Evolutionary conservation across 768 basidiomycete genomes (phyloP).

Genomic region (Mycena amicta): DNA sequence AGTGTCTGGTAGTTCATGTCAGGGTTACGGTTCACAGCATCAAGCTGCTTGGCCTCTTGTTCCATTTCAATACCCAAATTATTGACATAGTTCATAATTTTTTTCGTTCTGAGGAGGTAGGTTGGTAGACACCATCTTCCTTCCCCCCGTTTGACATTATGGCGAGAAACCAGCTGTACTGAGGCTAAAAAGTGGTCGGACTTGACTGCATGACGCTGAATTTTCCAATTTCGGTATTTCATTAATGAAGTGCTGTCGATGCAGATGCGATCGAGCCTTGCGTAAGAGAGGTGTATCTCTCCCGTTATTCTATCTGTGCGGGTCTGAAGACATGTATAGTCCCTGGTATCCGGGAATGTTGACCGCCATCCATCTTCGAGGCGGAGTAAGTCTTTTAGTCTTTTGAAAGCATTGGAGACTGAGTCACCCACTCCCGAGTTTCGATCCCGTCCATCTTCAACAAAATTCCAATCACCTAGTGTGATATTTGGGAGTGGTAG

Average conservation of each 20-base stretch:
- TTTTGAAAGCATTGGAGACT: not conserved
- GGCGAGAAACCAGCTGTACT: not conserved
- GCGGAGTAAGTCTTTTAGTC: not conserved
- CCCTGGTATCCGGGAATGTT: conserved; percentile 1
- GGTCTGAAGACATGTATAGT: not conserved
- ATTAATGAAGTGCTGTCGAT: not conserved
- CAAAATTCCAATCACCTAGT: conserved; percentile 30
- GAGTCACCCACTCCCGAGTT: conserved; percentile 1
- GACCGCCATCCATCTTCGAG: conserved; percentile 12
- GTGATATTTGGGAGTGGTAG: conserved; percentile 10
- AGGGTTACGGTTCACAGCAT: not conserved
- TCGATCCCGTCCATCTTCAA: conserved; percentile 25
- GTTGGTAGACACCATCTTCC: conserved; percentile 13
- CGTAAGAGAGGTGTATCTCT: not conserved
- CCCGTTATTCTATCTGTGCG: not conserved
- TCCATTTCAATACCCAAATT: not conserved
- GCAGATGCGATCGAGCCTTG: conserved; percentile 8
- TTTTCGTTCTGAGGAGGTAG: conserved; percentile 7
- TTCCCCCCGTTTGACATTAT: not conserved
- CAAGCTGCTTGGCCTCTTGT: not conserved
- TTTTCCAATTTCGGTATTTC: conserved; percentile 10
- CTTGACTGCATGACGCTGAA: not conserved
- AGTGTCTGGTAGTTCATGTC: not conserved
- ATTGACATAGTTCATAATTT: conserved; percentile 1
- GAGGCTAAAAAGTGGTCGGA: conserved; percentile 13